Base-by-base conservation (phyloP, 768 basidiomycete genomes). In the Leucocoprinus birnbaumii region DNA sequence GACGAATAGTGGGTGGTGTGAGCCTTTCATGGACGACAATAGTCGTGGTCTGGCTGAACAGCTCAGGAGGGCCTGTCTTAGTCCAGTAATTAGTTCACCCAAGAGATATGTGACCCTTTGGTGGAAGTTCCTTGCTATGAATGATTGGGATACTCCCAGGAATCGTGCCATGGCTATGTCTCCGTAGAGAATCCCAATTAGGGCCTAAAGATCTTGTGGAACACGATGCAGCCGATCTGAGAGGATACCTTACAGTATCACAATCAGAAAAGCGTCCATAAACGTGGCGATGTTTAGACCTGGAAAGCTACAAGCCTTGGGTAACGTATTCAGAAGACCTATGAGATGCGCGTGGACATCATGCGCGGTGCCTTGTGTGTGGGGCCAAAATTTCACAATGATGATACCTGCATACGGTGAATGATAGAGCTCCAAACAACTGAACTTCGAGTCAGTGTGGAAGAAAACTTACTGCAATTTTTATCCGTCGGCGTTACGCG, bases 281-380 rank as follows among this genome's bases (percentile, higher is more conserved):
- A 69, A 53, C 1, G 63, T 59, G 14, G 60, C 61, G 2, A 63
- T 48, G 21, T 61, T 56, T 35, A 66, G 51, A 37, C 63, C 58
- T 41, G 56, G 54, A 55, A 66, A 62, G 7, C 58, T 63, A 19
- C 58, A 59, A 9, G 66, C 45, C 10, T 60, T 57, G 41, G 67
- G 57, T 2, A 66, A 63, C 18, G 57, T 31, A 1, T 65, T 64
- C 6, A 65, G 67, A 1, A 59, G 55, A 4, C 59, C 60, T 26
- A 74, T 66, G 1, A 71, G 72, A 34, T 65, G 60, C 3, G 57
- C 59, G 54, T 72, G 72, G n/a, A 72, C 59, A 3, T 65, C 64
- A 43, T 64, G 64, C 27, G 58, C 58, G 11, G 67, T 60, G 1
- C 65, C 62, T 2, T 68, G 60, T 69, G 68, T 3, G 58, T 64